These are phyloP conservation scores for Pascua sp. DNA, from an alignment of 1,284 basidiomycete species.

Conservation along the genomic window DNA sequence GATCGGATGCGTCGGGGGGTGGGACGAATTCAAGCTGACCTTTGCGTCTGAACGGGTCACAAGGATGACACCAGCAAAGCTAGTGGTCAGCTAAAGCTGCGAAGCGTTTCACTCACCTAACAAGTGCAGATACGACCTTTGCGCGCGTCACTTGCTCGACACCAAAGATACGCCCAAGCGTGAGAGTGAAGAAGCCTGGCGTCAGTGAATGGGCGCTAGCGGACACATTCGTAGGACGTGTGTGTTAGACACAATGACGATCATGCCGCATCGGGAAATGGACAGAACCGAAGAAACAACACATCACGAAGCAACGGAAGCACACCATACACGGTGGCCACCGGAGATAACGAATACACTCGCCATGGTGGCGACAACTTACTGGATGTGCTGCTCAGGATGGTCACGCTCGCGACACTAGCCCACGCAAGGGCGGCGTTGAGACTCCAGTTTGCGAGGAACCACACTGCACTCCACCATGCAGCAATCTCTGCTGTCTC, in stretches of 20 bases:
- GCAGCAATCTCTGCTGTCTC: constrained; percentile 75
- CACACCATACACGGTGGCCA: too few relatives aligned
- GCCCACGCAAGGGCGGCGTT: constrained; percentile 79
- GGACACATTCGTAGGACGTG: not conserved
- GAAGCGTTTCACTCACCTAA: constrained; percentile 58
- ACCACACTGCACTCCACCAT: constrained; percentile 80
- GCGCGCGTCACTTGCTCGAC: constrained; percentile 73
- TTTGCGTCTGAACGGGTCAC: constrained; percentile 76
- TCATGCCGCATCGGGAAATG: too few relatives aligned
- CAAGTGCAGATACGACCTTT: constrained; percentile 75
- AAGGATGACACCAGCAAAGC: constrained; percentile 78
- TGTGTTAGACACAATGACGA: too few relatives aligned
- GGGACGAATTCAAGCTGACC: constrained; percentile 14
- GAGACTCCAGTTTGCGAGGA: constrained; percentile 83
- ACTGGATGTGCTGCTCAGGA: constrained; percentile 85
- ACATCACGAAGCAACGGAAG: too few relatives aligned
- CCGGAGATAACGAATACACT: too few relatives aligned
- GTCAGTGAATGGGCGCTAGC: not conserved
- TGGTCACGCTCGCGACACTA: constrained; percentile 84
- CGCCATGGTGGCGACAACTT: constrained; percentile 34
- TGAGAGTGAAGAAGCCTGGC: constrained; percentile 89
- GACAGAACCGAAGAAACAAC: too few relatives aligned
- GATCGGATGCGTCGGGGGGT: constrained; percentile 44
- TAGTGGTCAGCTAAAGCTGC: constrained; percentile 40
- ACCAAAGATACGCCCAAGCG: constrained; percentile 73